phyloP scores from a whole-genome alignment of 164 flowering plant genomes.

The Tetrastigma voinierianum region DNA sequence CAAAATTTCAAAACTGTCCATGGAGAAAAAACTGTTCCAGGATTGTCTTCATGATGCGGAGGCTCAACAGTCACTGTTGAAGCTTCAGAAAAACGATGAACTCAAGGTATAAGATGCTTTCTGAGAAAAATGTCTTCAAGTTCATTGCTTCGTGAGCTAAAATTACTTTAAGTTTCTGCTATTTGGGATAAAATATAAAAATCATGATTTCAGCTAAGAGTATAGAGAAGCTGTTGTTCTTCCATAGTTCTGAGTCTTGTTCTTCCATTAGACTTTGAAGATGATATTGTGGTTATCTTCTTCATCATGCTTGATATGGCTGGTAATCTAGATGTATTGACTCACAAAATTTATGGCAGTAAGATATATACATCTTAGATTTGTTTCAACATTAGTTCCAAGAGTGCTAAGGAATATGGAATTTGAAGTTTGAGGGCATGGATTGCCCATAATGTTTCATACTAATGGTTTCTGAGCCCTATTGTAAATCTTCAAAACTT shows the following conservation, averaged over 20 bases:
- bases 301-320: no score
- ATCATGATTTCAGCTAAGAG: background rate
- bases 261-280: no score
- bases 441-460: background rate
- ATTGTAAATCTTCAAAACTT: background rate
- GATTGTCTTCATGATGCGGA: constrained; percentile 1
- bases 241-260: no score
- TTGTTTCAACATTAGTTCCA: no score
- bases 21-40: background rate
- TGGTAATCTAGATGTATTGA: no score
- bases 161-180: background rate
- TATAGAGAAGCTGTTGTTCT: background rate
- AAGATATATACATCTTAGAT: no score
- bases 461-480: background rate
- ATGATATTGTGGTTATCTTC: no score
- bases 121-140: background rate
- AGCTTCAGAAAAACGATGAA: background rate
- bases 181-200: background rate
- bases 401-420: background rate
- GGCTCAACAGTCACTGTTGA: constrained; percentile 3
- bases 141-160: background rate
- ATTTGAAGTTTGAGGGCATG: background rate
- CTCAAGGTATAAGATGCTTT: background rate
- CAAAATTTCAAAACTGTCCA: constrained; percentile 2
- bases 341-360: no score